A percentile compares a stretch with the other conserved stretches of the same genome.
These are phyloP conservation scores for Saccharomyces hybrid DNA, from an alignment of 1,139 yeast species.

Conservation along the genomic window DNA sequence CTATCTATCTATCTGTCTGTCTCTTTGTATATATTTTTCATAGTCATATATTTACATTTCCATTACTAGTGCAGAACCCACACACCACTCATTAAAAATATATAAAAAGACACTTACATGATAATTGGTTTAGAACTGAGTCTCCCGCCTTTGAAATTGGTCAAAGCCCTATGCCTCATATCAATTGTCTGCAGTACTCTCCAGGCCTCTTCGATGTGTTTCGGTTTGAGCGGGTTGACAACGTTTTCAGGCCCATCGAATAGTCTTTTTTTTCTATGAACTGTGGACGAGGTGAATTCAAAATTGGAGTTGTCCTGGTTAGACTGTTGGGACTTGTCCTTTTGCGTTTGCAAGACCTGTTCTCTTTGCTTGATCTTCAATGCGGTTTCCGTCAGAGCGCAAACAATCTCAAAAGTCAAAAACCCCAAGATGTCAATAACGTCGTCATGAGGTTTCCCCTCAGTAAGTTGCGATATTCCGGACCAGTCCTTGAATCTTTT, in stretches of 20 bases:
- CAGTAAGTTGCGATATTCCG: constrained; percentile 75
- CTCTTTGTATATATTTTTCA: not conserved
- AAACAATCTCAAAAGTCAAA: constrained; percentile 91
- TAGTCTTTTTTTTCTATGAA: constrained; percentile 50
- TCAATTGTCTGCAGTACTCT: constrained; percentile 63
- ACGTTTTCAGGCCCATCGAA: constrained; percentile 91
- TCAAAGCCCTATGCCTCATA: constrained; percentile 55
- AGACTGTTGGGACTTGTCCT: constrained; percentile 23
- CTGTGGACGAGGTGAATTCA: constrained; percentile 23
- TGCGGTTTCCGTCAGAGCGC: constrained; percentile 89
- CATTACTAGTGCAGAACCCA: not conserved
- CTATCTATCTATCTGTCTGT: no score
- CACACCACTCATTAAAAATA: not conserved
- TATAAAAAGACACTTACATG: constrained; percentile 17
- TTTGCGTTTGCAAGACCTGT: constrained; percentile 39
- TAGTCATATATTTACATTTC: not conserved
- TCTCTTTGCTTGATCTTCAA: constrained; percentile 69
- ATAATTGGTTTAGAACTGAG: constrained; percentile 32
- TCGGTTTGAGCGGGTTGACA: constrained; percentile 72
- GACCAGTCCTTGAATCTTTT: constrained; percentile 97
- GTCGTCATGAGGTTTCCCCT: constrained; percentile 90
- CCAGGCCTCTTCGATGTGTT: constrained; percentile 91
- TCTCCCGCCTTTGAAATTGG: constrained; percentile 72
- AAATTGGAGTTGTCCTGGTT: constrained; percentile 18
- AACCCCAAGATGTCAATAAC: constrained; percentile 94